Base-by-base conservation (phyloP, 805 yeast genomes). In the Gaillardinia entomophila region DNA sequence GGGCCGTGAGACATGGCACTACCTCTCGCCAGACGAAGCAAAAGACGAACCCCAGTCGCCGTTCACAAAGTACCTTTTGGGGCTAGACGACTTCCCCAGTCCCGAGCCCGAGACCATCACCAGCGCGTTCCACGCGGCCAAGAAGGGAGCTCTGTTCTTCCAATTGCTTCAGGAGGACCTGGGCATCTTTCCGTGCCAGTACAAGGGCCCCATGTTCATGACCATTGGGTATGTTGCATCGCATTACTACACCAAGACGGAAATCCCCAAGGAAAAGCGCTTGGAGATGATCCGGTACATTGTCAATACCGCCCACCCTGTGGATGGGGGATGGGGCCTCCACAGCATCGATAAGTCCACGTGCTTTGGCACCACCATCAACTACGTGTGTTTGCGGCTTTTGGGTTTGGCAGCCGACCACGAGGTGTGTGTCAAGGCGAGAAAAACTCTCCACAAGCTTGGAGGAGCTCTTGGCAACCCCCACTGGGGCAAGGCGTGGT, bases 301-400 rank as follows among this genome's bases (percentile, higher is more conserved):
- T 12, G 85, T 87, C n/a, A 92, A 92, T 53, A 74, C 86, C 0
- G 81, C 97, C 0, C 96, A 92, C 53, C 97, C 97, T 0, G 96
- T 89, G 1, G 98, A 92, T 57, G 99, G 99, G n/a, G 99, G 98
- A 2, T 92, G 99, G 99, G 99, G 99, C 0, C 66, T 92, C 24
- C 97, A 92, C 54, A 76, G 88, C 4, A 79, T 77, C 32, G 99
- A 92, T 53, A 92, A 90, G 54, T 79, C 92, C 6, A 92, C 99
- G 0, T 92, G 92, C 44, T 89, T 89, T 55, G 98, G 99, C 4
- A 92, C 99, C 2, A 68, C 85, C 0, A 71, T 92, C 45, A 89
- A 88, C 57, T 92, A 92, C 55, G 81, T 90, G 6, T 62, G 66
- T n/a, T 64, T 92, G 38, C 70, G 99, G 40, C 57, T 92, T 11